Conservation (phyloP, 257 asterid genomes). For the Nicotiana undulata region DNA sequence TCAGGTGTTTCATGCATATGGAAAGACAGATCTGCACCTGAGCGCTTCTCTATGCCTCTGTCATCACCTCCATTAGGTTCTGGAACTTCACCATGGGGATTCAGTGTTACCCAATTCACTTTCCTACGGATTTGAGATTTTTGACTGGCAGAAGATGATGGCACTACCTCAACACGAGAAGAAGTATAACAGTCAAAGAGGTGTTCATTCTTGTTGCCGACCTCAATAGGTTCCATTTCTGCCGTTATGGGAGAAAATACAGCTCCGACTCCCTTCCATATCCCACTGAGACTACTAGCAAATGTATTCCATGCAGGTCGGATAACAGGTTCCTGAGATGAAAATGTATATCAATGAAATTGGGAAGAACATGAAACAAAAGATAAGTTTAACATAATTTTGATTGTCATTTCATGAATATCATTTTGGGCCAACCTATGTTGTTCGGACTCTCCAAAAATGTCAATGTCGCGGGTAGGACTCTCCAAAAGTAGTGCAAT, state of each 20-base stretch:
- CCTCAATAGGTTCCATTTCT: slow-evolving; percentile 90
- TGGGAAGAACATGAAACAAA: neutral
- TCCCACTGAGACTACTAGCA: slow-evolving; percentile 86
- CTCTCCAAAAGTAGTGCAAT: too few species aligned
- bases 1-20: slow-evolving; percentile 16
- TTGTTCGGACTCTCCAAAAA: too few species aligned
- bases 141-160: slow-evolving; percentile 42
- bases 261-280: slow-evolving; percentile 99
- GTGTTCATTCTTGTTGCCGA: slow-evolving; percentile 66
- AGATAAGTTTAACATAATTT: neutral
- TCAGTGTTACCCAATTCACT: slow-evolving; percentile 80
- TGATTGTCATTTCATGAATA: neutral
- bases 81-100: slow-evolving; percentile 71
- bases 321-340: slow-evolving; percentile 86
- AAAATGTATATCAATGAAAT: neutral
- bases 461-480: too few species aligned
- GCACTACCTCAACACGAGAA: slow-evolving; percentile 48
- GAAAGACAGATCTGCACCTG: slow-evolving; percentile 20
- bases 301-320: slow-evolving; percentile 88
- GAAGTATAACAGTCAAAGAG: slow-evolving; percentile 83
- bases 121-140: slow-evolving; percentile 58
- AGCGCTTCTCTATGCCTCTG: slow-evolving; percentile 13
- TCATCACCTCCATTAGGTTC: slow-evolving; percentile 26
- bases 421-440: neutral
- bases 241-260: slow-evolving; percentile 92